A percentile compares a stretch with the other conserved stretches of the same genome.
Evolutionary conservation across 148 eudicot species (phyloP).

Genomic region (Agrostemma githago): DNA sequence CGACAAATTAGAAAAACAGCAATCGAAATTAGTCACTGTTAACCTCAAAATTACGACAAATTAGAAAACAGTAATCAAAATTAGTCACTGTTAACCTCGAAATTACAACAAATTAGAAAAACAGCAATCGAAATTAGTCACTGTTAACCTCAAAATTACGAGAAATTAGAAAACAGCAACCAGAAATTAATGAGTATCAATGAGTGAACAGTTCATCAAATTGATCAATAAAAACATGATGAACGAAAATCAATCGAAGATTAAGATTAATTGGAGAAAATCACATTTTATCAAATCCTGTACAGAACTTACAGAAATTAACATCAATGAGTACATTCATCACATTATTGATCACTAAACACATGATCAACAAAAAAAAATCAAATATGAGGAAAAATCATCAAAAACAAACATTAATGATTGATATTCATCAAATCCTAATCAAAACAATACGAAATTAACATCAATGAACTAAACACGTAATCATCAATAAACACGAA

Average conservation of each 20-base stretch:
- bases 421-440: neutral
- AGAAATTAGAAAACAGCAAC: neutral
- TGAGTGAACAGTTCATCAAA: neutral
- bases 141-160: too few relatives aligned
- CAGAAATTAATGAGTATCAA: neutral
- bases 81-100: conserved; percentile 20
- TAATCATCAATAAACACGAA: neutral
- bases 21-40: too few relatives aligned
- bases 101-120: conserved; percentile 17
- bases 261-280: neutral
- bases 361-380: neutral
- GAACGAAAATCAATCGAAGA: neutral
- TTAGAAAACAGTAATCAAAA: conserved; percentile 3
- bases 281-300: too few relatives aligned
- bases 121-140: neutral
- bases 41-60: too few relatives aligned
- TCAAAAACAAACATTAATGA: neutral
- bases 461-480: neutral
- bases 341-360: neutral
- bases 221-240: neutral
- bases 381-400: neutral
- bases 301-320: neutral
- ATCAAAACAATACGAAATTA: too few relatives aligned
- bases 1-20: neutral
- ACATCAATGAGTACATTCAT: neutral